phyloP scores from a whole-genome alignment of 2,329 filamentous ascomycete species.

The Chrysoporthe puriensis region DNA sequence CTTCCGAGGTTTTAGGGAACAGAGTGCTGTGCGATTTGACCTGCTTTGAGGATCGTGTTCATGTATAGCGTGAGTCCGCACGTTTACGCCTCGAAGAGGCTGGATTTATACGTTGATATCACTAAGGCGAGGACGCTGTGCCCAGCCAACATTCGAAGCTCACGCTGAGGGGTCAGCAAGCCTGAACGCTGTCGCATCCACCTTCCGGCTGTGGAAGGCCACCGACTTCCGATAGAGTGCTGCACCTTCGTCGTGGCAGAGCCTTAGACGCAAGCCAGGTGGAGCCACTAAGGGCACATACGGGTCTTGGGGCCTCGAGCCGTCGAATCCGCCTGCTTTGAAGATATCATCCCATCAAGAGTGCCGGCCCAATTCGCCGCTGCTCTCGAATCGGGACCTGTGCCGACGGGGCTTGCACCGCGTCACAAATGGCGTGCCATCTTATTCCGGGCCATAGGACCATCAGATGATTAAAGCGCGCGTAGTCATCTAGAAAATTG shows the following conservation, averaged over 20 bases:
- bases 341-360: not conserved
- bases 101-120: not conserved
- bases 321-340: not conserved
- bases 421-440: too few species aligned
- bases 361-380: not conserved
- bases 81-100: not conserved
- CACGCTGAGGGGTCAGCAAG: not conserved
- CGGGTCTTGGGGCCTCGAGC: not conserved
- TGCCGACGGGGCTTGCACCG: too few species aligned
- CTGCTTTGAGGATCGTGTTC: not conserved
- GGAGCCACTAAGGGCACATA: not conserved
- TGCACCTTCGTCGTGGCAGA: not conserved
- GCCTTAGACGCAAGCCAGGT: not conserved
- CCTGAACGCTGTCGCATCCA: conserved; percentile 6
- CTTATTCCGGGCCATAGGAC: too few species aligned
- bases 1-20: not conserved
- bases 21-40: not conserved
- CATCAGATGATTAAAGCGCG: too few species aligned
- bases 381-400: not conserved
- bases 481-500: too few species aligned
- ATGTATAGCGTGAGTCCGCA: not conserved
- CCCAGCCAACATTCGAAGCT: not conserved
- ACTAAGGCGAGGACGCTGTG: not conserved
- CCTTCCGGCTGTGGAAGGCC: not conserved
- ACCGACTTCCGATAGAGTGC: conserved; percentile 11